Conservation (phyloP, 2,329 filamentous ascomycete species). For the Penicillium janthinellum region DNA sequence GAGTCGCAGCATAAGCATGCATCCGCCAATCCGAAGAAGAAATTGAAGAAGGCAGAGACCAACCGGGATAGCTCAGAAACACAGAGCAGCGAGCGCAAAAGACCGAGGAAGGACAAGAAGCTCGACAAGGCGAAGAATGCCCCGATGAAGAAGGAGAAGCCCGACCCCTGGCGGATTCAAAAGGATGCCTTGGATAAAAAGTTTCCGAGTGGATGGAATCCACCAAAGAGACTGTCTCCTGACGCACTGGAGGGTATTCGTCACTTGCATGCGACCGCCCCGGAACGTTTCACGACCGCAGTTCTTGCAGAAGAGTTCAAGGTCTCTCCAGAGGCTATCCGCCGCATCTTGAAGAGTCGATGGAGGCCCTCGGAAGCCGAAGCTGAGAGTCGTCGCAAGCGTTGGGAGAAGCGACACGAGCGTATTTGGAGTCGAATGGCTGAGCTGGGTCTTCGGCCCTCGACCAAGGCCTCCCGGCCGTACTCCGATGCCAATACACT, state of each 20-base stretch:
- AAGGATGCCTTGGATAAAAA: conserved; percentile 76
- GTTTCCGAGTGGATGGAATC: conserved; percentile 76
- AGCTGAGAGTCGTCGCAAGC: conserved; percentile 41
- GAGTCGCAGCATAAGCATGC: not conserved
- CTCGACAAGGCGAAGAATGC: conserved; percentile 8
- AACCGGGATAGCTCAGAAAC: not conserved
- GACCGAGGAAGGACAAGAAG: conserved; percentile 10
- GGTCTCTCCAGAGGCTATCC: conserved; percentile 82
- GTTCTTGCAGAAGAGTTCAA: conserved; percentile 77
- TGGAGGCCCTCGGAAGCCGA: conserved; percentile 47
- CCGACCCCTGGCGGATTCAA: conserved; percentile 70
- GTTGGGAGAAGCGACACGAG: conserved; percentile 50
- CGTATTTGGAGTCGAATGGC: conserved; percentile 50
- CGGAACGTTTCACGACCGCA: conserved; percentile 72
- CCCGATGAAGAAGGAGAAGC: conserved; percentile 33
- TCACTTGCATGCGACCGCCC: conserved; percentile 75
- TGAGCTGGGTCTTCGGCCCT: conserved; percentile 58
- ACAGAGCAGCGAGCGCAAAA: conserved; percentile 7
- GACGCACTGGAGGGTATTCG: conserved; percentile 91
- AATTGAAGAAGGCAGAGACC: not conserved
- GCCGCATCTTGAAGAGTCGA: conserved; percentile 72
- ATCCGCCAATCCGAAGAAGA: not conserved
- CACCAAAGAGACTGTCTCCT: conserved; percentile 83
- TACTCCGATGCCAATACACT: conserved; percentile 31
- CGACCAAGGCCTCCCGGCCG: conserved; percentile 45